Percentiles rank a stretch among this genome's conserved stretches.
Evolutionary conservation across 2,329 filamentous ascomycete genomes (phyloP).

Genomic region (Fusarium lyarnte): DNA sequence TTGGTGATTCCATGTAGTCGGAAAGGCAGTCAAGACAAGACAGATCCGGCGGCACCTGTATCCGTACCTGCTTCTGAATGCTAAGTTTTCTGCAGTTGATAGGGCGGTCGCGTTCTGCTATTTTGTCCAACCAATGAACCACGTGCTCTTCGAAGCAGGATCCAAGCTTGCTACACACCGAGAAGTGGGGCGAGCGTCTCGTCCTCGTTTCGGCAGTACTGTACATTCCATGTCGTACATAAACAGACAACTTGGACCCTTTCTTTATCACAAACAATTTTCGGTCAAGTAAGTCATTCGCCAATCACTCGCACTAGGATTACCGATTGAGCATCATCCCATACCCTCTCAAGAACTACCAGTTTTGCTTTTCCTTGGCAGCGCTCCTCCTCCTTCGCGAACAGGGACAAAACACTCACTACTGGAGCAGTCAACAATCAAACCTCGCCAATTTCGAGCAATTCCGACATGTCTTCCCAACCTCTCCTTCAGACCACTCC

Average conservation of each 20-base stretch:
- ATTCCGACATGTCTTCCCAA: conserved; percentile 84
- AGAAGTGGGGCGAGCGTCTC: conserved; percentile 23
- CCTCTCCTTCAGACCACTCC: conserved; percentile 94
- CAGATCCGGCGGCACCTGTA: conserved; percentile 33
- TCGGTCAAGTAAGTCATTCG: conserved; percentile 3
- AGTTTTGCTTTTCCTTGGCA: background rate
- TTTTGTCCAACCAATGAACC: conserved; percentile 44
- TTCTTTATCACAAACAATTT: conserved; percentile 18
- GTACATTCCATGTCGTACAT: conserved; percentile 31
- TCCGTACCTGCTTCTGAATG: conserved; percentile 8
- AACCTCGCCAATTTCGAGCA: conserved; percentile 3
- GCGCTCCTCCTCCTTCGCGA: background rate
- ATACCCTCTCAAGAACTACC: background rate
- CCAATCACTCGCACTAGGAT: conserved; percentile 5
- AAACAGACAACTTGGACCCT: conserved; percentile 31
- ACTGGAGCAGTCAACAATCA: conserved; percentile 15
- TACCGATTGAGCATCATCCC: conserved; percentile 4
- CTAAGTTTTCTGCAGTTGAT: background rate
- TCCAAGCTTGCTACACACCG: conserved; percentile 11
- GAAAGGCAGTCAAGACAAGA: background rate
- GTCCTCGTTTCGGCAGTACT: conserved; percentile 20
- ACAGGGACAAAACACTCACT: background rate
- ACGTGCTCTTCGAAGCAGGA: conserved; percentile 42
- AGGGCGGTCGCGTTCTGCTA: conserved; percentile 22
- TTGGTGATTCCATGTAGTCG: background rate